Base-by-base conservation (phyloP, 441 rosid species). In the Eruca vesicaria region DNA sequence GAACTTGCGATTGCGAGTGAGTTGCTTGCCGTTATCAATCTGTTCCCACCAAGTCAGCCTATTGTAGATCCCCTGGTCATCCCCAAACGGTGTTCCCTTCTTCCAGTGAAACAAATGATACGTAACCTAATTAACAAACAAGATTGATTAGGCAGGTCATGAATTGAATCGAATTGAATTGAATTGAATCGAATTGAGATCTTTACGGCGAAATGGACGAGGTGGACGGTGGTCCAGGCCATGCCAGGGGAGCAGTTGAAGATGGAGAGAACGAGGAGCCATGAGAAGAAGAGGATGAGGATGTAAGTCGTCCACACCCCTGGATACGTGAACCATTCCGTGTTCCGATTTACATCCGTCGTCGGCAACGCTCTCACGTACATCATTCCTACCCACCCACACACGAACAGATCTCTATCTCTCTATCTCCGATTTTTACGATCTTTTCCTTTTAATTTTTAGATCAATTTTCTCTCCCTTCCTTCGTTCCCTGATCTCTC, bases 1-100 rank as follows among this genome's bases (percentile, higher is more conserved):
- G 72, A 92, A 92, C 88, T 92, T 93, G 67, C 98, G 72, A 66
- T 91, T 91, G 38, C 94, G 94, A 3, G 98, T 91, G 69, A 91
- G 92, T 79, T 89, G 96, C 81, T 93, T 89, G 80, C 97, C 96
- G 57, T 88, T 95, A 65, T 93, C 98, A 57, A 90, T 87, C 80
- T 92, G 97, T 77, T 94, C 98, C 98, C 97, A 92, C 97, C 98
- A 92, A 72, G 98, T 92, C 89, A 92, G 68, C 23, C 89, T 76
- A 35, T 89, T 90, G 93, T 77, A 91, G 95, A 72, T 89, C 96
- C 16, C 87, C 86, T 90, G 93, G 75, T 94, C 96, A 72, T 90
- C 96, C n/a, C 87, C 87, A 70, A 91, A 94, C 5, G 97, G 99
- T 3, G 99, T 95, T 72, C 99, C 97, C 80, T 92, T 95, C 88